These are phyloP conservation scores for Trichophyton benhamiae DNA, from an alignment of 2,329 filamentous ascomycete genomes.

Conservation along the genomic window DNA sequence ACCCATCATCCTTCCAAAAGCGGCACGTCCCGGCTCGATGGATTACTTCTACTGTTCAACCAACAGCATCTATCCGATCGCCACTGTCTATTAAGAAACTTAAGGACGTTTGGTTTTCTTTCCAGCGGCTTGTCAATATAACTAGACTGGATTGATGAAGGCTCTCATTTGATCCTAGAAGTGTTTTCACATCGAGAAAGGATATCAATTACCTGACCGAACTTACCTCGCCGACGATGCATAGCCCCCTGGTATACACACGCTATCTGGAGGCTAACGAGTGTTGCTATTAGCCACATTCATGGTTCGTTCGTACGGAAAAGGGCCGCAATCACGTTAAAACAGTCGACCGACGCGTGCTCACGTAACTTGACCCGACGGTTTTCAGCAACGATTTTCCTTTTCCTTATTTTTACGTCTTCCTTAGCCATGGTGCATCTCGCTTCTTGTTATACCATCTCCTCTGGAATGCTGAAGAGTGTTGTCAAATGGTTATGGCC, in stretches of 20 bases:
- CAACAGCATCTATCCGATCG: not conserved
- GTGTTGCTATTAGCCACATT: not conserved
- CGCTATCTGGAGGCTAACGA: not conserved
- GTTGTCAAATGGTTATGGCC: not conserved
- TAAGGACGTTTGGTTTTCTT: not conserved
- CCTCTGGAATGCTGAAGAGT: not conserved
- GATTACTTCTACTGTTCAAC: not conserved
- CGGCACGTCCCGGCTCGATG: conserved; percentile 6
- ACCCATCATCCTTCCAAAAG: conserved; percentile 9
- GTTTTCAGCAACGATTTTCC: not conserved
- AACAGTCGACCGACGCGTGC: not conserved
- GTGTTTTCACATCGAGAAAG: not conserved
- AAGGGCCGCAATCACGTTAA: not conserved
- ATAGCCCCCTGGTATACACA: not conserved
- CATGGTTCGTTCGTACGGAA: not conserved
- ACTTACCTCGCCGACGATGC: not conserved
- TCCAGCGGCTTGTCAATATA: not conserved
- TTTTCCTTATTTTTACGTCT: not conserved
- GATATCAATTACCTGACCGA: not conserved
- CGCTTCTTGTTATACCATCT: not conserved
- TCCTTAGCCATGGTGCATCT: not conserved
- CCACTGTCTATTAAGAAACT: not conserved
- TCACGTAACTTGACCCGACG: not conserved
- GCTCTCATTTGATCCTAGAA: not conserved
- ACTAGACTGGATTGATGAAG: not conserved